Percentiles rank a stretch among this genome's conserved stretches.
phyloP scores from a whole-genome alignment of 1,284 basidiomycete species.

The Coriolopsis trogii region DNA sequence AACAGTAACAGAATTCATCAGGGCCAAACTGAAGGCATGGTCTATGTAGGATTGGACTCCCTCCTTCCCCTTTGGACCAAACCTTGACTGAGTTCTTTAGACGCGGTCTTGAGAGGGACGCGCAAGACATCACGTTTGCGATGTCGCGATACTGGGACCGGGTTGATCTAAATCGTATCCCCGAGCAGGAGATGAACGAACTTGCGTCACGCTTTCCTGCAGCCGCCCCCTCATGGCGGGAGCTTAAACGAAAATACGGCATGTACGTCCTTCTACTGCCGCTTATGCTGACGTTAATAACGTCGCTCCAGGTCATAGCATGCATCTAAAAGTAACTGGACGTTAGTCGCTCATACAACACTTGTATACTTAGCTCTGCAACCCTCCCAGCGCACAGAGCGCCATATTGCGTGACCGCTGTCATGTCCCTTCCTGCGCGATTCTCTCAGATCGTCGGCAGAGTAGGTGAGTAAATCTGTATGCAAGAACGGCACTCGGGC shows the following conservation, averaged over 20 bases:
- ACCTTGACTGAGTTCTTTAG: conserved; percentile 38
- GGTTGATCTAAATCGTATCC: conserved; percentile 79
- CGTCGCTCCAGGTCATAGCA: conserved; percentile 14
- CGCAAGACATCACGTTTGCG: conserved; percentile 69
- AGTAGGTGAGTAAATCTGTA: background rate
- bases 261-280: conserved; percentile 28
- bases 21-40: conserved; percentile 80
- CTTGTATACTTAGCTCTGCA: conserved; percentile 13
- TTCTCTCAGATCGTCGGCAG: conserved; percentile 13
- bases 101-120: conserved; percentile 67
- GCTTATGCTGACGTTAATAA: conserved; percentile 1
- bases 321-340: conserved; percentile 7
- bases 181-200: conserved; percentile 77
- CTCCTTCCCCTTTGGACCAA: conserved; percentile 12
- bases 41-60: conserved; percentile 55
- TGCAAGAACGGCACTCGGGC: conserved; percentile 12
- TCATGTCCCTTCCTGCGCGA: conserved; percentile 2
- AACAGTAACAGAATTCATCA: conserved; percentile 76
- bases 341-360: conserved; percentile 5
- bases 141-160: conserved; percentile 74
- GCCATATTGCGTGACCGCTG: background rate
- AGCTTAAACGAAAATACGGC: conserved; percentile 72
- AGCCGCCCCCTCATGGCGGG: conserved; percentile 66
- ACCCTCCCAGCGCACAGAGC: background rate
- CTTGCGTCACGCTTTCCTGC: conserved; percentile 60